Evolutionary conservation across 2,329 filamentous ascomycete genomes (phyloP).

Genomic region (Apiospora pterosperma): DNA sequence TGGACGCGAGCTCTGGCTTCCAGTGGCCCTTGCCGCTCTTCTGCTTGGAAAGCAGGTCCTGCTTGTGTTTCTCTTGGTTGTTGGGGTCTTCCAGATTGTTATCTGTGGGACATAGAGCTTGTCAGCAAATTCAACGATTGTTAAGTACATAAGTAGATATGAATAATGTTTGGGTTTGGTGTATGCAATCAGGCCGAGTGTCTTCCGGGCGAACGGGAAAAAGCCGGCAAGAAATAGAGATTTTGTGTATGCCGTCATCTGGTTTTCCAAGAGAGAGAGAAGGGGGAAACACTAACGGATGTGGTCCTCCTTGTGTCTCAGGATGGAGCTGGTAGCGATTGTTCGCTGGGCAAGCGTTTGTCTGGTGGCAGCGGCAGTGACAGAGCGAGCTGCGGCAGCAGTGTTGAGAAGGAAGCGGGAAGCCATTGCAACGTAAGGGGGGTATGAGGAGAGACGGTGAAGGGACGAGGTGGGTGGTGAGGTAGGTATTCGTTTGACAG

Average conservation of each 20-base stretch:
- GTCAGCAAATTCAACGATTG: too few relatives aligned
- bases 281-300: constrained; percentile 4
- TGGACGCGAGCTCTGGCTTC: constrained; percentile 73
- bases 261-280: neutral
- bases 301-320: constrained; percentile 13
- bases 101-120: neutral
- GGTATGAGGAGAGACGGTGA: neutral
- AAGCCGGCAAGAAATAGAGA: neutral
- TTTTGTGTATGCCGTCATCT: neutral
- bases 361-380: constrained; percentile 7
- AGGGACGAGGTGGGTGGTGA: neutral
- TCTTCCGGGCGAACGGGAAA: neutral
- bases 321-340: constrained; percentile 9
- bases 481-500: neutral
- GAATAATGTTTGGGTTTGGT: too few relatives aligned
- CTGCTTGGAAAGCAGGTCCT: constrained; percentile 62
- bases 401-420: constrained; percentile 8
- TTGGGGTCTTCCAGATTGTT: constrained; percentile 3
- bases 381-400: constrained; percentile 7
- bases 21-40: constrained; percentile 69
- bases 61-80: constrained; percentile 50
- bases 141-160: neutral
- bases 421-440: constrained; percentile 7
- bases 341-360: constrained; percentile 8
- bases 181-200: neutral